Conservation (phyloP, 768 basidiomycete genomes). For the Leccinum subgranulosum region DNA sequence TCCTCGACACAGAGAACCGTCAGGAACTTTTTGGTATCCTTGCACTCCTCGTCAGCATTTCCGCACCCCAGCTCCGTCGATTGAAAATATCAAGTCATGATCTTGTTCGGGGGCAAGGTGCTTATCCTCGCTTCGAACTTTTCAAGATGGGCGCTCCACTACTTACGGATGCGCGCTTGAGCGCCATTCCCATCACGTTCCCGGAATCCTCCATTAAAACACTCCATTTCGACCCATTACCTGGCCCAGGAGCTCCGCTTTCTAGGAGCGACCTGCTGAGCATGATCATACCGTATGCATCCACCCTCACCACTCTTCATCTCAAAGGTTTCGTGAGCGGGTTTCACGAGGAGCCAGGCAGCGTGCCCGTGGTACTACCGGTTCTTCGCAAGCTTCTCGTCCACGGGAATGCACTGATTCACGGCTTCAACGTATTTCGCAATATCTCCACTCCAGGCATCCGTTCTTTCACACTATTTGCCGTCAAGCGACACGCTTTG, state of each 20-base stretch:
- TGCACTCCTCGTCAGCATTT: constrained; percentile 17
- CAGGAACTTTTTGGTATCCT: constrained; percentile 27
- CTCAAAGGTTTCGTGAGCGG: constrained; percentile 33
- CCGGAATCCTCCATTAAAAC: constrained; percentile 26
- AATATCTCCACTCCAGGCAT: constrained; percentile 32
- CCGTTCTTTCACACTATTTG: constrained; percentile 23
- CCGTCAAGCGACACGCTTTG: constrained; percentile 26
- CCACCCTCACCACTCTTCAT: constrained; percentile 30
- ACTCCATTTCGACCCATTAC: constrained; percentile 35
- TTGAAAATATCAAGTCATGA: constrained; percentile 30
- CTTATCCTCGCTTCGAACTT: constrained; percentile 29
- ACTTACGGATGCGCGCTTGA: constrained; percentile 31
- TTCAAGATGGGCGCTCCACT: constrained; percentile 32
- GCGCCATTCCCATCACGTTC: constrained; percentile 32
- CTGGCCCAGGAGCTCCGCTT: constrained; percentile 28
- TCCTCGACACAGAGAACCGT: constrained; percentile 30
- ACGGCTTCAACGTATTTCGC: constrained; percentile 34
- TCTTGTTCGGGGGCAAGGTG: constrained; percentile 21
- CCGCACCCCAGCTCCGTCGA: constrained; percentile 27
- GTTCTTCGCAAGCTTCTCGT: constrained; percentile 28
- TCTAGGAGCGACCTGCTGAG: constrained; percentile 26
- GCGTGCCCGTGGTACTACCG: constrained; percentile 30
- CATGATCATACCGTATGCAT: constrained; percentile 27
- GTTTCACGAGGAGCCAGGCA: constrained; percentile 31
- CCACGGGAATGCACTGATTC: constrained; percentile 30